These are phyloP conservation scores for Silene latifolia DNA, from an alignment of 148 eudicot genomes.

Conservation along the genomic window DNA sequence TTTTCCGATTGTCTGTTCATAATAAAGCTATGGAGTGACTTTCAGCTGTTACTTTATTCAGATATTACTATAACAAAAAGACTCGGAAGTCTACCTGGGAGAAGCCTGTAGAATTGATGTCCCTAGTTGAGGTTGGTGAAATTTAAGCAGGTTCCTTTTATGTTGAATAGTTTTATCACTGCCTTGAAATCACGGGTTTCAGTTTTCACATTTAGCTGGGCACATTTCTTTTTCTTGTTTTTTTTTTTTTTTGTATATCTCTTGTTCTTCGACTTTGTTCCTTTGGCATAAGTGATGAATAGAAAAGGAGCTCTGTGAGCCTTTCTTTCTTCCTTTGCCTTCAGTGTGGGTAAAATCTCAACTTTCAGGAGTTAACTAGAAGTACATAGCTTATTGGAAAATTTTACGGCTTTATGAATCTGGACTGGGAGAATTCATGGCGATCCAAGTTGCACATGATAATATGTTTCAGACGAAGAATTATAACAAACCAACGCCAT, in stretches of 20 bases:
- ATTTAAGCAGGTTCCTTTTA: constrained; percentile 1
- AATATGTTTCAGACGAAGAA: neutral
- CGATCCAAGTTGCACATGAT: neutral
- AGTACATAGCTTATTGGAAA: too few relatives aligned
- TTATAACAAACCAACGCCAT: neutral
- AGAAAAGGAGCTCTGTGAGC: too few relatives aligned
- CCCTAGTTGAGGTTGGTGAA: constrained; percentile 62
- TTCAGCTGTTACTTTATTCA: constrained; percentile 27
- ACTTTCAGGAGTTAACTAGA: too few relatives aligned
- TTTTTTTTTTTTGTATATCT: too few relatives aligned
- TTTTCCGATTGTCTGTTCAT: neutral
- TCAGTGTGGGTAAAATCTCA: too few relatives aligned
- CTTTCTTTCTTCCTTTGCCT: too few relatives aligned
- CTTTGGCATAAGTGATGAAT: too few relatives aligned
- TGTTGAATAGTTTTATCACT: neutral
- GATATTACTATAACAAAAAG: constrained; percentile 80
- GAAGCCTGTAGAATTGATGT: constrained; percentile 89
- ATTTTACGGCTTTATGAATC: too few relatives aligned
- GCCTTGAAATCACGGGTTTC: neutral
- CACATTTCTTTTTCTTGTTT: too few relatives aligned
- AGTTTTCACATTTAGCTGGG: neutral
- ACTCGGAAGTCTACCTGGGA: constrained; percentile 80
- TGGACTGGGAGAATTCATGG: too few relatives aligned
- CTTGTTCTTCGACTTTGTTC: too few relatives aligned
- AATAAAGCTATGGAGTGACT: neutral